phyloP scores from a whole-genome alignment of 768 basidiomycete genomes.

The Pleurotus salmoneostramineus region DNA sequence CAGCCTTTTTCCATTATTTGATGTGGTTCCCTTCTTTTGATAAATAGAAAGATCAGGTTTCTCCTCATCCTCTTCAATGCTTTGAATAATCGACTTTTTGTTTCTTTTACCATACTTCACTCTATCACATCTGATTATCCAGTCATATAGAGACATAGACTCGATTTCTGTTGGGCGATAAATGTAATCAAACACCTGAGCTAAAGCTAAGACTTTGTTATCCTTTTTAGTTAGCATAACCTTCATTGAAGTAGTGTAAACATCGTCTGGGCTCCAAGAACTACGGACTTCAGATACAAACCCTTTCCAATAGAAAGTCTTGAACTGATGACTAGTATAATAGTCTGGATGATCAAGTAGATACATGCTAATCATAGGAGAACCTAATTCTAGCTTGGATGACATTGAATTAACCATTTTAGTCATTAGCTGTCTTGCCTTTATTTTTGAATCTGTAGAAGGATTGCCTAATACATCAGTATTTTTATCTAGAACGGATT shows the following conservation, averaged over 20 bases:
- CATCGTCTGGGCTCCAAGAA: conserved; percentile 13
- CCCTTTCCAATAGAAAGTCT: conserved; percentile 25
- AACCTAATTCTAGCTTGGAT: conserved; percentile 30
- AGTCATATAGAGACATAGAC: conserved; percentile 19
- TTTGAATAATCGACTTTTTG: background rate
- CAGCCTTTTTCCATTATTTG: background rate
- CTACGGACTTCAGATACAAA: conserved; percentile 22
- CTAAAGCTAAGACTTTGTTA: conserved; percentile 16
- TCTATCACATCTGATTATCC: conserved; percentile 15
- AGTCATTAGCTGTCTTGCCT: conserved; percentile 25
- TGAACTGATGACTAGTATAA: conserved; percentile 31
- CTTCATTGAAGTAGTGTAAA: conserved; percentile 14
- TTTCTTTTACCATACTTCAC: background rate
- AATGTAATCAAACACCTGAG: conserved; percentile 28
- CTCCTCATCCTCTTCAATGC: background rate
- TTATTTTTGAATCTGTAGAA: conserved; percentile 10
- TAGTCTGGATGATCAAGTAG: conserved; percentile 31
- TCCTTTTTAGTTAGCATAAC: conserved; percentile 15
- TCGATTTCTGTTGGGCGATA: conserved; percentile 16
- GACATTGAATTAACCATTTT: conserved; percentile 33
- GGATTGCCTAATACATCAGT: conserved; percentile 16
- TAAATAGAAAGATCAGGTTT: background rate
- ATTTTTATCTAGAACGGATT: conserved; percentile 20
- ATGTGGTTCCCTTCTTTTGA: background rate
- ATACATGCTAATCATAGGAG: conserved; percentile 26